Percentiles rank a stretch among this genome's conserved stretches.
phyloP scores from a whole-genome alignment of 768 basidiomycete genomes.

The Panellus pusillus region DNA sequence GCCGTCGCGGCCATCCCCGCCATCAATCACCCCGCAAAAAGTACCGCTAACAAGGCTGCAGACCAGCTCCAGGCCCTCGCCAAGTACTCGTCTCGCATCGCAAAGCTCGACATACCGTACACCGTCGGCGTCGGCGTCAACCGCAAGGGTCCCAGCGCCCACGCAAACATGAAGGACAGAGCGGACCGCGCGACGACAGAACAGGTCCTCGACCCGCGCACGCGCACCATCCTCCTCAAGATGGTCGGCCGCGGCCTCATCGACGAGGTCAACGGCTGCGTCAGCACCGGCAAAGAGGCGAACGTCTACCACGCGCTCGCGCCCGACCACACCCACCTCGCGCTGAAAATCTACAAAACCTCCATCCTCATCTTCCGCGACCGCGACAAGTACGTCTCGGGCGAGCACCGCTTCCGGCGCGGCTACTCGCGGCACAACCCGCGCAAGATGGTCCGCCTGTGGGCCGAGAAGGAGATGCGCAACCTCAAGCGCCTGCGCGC shows the following conservation, averaged over 20 bases:
- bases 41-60: slow-evolving; percentile 44
- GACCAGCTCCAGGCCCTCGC: slow-evolving; percentile 76
- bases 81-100: slow-evolving; percentile 73
- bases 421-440: slow-evolving; percentile 91
- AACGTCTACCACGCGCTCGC: slow-evolving; percentile 93
- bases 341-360: slow-evolving; percentile 98
- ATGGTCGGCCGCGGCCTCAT: slow-evolving; percentile 91
- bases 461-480: slow-evolving; percentile 99
- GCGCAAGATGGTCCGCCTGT: slow-evolving; percentile 96
- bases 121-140: slow-evolving; percentile 74
- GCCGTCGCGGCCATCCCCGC: slow-evolving; percentile 67
- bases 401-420: slow-evolving; percentile 91
- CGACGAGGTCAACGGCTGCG: slow-evolving; percentile 91
- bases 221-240: slow-evolving; percentile 90
- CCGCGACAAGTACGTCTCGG: slow-evolving; percentile 93
- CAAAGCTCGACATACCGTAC: slow-evolving; percentile 76
- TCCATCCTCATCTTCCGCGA: slow-evolving; percentile 98
- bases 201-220: slow-evolving; percentile 96
- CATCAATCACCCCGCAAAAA: slow-evolving; percentile 58
- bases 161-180: slow-evolving; percentile 92
- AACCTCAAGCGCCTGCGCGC: slow-evolving; percentile 82
- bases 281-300: slow-evolving; percentile 98
- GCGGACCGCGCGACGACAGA: slow-evolving; percentile 95
- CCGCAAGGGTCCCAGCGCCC: slow-evolving; percentile 87
- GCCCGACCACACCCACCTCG: slow-evolving; percentile 60